phyloP scores from a whole-genome alignment of 768 basidiomycete species.

The Daedalea quercina region DNA sequence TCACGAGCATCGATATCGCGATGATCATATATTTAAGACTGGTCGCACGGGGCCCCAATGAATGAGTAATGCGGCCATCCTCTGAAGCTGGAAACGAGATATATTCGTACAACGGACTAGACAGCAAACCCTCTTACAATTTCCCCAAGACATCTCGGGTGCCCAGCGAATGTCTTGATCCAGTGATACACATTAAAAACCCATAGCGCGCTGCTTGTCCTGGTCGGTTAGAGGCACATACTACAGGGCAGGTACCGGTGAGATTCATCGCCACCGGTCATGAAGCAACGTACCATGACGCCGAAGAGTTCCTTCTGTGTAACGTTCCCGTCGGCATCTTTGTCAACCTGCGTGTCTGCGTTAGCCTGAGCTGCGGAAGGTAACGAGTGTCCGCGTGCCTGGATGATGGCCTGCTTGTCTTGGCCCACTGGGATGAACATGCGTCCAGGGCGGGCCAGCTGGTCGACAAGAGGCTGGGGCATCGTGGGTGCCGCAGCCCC shows the following conservation, averaged over 20 bases:
- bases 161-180: no score
- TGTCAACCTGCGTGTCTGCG: slow-evolving; percentile 53
- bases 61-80: no score
- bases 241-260: slow-evolving; percentile 25
- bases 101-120: no score
- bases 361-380: neutral
- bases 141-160: no score
- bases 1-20: no score
- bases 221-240: slow-evolving; percentile 69
- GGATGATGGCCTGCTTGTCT: slow-evolving; percentile 45
- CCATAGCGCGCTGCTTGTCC: slow-evolving; percentile 17
- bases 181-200: neutral
- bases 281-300: slow-evolving; percentile 48
- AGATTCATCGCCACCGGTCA: no score
- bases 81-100: no score
- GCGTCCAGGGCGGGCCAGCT: slow-evolving; percentile 66
- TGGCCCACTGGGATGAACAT: slow-evolving; percentile 94
- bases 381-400: slow-evolving; percentile 1
- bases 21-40: no score
- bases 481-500: slow-evolving; percentile 83
- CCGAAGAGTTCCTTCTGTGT: slow-evolving; percentile 64
- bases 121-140: no score
- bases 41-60: no score
- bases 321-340: slow-evolving; percentile 62
- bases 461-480: slow-evolving; percentile 67